Evolutionary conservation across 164 flowering plant species (phyloP), one percentile per base, ranked within the genome.

Genomic region (Piper longum): DNA sequence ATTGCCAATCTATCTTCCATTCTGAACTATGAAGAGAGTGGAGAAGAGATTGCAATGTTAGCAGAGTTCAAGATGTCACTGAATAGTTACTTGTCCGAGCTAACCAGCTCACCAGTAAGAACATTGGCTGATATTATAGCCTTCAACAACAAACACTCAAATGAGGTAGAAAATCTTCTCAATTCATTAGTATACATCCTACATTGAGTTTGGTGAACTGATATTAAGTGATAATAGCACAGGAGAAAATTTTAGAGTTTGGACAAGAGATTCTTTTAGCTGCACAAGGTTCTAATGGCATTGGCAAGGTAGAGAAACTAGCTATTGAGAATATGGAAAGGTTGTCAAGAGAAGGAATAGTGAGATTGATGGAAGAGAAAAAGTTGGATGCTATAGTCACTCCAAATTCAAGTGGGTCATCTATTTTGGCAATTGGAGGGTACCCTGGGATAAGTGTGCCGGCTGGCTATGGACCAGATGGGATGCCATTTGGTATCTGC

Each of bases 361-460:
- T 70, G 75, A 80, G 66, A 62, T 16, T 78, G 69, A 81, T 81
- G 81, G 66, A 2, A 62, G 63, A 70, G 17, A 65, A 81, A 16
- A 58, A 72, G 0, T 65, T 81, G 62, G 86, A 81, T 54, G 89
- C 89, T 4, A 13, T 82, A 72, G 81, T 82, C 60, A 65, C 75
- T 40, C 70, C 78, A 0, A 58, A 63, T 0, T 1, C n/a, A 2
- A 43, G 12, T 16, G 64, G 41, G 41, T 5, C 62, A 40, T 5
- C 60, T 7, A 44, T 82, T 39, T 71, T 82, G 40, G 85, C 81
- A 4, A 71, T 76, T 52, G 85, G 83, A 11, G 85, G 83, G 13
- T 78, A 43, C 56, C 89, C 86, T 0, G 86, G 75, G 55, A 81
- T 84, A 7, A 72, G 56, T 57, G 78, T 82, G 19, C 86, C 90